Evolutionary conservation across 345 rosid genomes (phyloP), one percentile per base, ranked within the genome.

Genomic region (Reutealis trisperma): DNA sequence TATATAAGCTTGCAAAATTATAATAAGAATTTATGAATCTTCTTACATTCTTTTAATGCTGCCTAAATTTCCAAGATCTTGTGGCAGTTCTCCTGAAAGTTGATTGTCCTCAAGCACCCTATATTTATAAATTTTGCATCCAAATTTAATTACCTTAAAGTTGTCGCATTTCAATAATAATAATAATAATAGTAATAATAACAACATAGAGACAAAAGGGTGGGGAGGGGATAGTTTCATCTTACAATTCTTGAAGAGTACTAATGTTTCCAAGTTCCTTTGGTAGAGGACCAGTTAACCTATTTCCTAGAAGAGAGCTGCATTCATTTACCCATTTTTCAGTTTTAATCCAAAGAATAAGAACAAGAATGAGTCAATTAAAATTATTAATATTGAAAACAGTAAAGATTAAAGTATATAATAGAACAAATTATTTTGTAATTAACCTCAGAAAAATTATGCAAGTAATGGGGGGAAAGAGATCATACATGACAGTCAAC

Each of bases 211-310:
- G 41, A 37, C 41, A 27, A 27, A 27, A 27, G 30, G 30, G 30
- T 27, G 30, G 30, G 1, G 41, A 37, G 6, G 41, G 41, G 41
- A 62, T 32, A n/a, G 30, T 16, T 11, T 5, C 47, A 32, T 10
- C 92, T 85, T 73, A 90, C 94, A 89, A 42, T 32, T 73, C 69
- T 2, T 0, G 5, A 59, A 90, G 92, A 71, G 70, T 86, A 67
- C 72, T 42, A 62, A 89, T 30, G 74, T 85, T 89, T 42, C 82
- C 91, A 57, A 85, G 52, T 76, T 86, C 87, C 81, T 83, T 81
- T 2, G 93, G 93, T 45, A 89, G 83, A 12, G 83, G 22, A 77
- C 93, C 91, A 0, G 74, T 78, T 51, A 89, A 67, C 44, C 85
- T 81, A 72, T 89, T 89, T 81, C 78, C 91, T 57, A 81, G 62